Base-by-base conservation (phyloP, 2,329 filamentous ascomycete genomes). In the Didymosphaeria variabile region DNA sequence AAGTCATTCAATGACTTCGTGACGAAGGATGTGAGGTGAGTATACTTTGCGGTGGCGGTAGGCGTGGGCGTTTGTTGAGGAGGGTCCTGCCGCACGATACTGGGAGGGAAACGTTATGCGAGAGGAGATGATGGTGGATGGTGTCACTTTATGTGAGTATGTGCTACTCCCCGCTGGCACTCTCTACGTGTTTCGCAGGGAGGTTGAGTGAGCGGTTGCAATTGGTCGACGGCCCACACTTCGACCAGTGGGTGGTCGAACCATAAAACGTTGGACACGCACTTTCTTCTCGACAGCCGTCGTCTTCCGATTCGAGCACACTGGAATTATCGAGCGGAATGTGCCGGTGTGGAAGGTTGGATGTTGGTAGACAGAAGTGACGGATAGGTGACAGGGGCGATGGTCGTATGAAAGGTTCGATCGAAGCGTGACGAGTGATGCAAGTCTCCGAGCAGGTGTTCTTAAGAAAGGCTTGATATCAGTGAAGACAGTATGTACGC, bases 251-350 rank as follows among this genome's bases (percentile, higher is more conserved):
- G 21, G 13, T 40, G 12, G 13, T 21, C 23, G 50, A 40, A 53
- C 50, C 50, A 31, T 40, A n/a, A 10, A 9, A 10, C 29, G 7
- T 5, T 26, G 29, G 21, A 53, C 15, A 13, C 5, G 21, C 17
- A 19, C 13, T 2, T 10, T n/a, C 15, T 8, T 12, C 50, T n/a
- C 13, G 12, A 53, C 21, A 53, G 26, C 34, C 50, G 34, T 26
- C 19, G 2, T 26, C 21, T 40, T 40, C 50, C 50, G 52, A 55
- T 55, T 34, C 21, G 52, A 32, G 52, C 26, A 26, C 38, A 21
- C 10, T 45, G 32, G 10, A 21, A 19, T 13, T 52, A 5, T 47
- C 15, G 13, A 53, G 5, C 23, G 23, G 38, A 23, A 32, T 34
- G n/a, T 32, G 34, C 21, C 21, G 34, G 13, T 13, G 9, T n/a